A percentile compares a stretch with the other conserved stretches of the same genome.
These are phyloP conservation scores for Citeromyces matritensis DNA, from an alignment of 805 yeast species.

Conservation along the genomic window DNA sequence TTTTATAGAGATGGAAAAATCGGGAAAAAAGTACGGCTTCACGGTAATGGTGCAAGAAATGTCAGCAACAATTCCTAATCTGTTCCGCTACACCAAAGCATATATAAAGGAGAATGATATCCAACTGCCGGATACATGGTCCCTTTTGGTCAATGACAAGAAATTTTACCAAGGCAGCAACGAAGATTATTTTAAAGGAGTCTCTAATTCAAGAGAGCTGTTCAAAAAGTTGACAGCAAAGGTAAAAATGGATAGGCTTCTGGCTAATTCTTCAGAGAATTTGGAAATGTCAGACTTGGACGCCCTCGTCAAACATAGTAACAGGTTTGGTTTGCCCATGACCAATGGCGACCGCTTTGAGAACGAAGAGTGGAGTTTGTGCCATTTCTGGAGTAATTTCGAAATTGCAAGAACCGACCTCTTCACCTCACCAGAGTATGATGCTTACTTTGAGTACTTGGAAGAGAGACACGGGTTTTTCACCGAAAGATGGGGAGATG, in stretches of 20 bases:
- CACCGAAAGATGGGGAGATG: conserved; percentile 95
- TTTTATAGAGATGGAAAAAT: conserved; percentile 59
- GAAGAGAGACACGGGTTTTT: conserved; percentile 75
- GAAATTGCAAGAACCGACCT: conserved; percentile 79
- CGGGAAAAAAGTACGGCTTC: conserved; percentile 70
- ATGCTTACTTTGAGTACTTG: conserved; percentile 48
- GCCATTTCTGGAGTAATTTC: conserved; percentile 90
- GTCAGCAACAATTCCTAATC: conserved; percentile 66
- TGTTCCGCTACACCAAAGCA: conserved; percentile 58
- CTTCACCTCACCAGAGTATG: conserved; percentile 51
- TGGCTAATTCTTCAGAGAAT: not conserved
- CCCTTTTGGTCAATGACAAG: conserved; percentile 34
- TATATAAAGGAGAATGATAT: conserved; percentile 36
- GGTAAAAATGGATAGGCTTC: conserved; percentile 9
- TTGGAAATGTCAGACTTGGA: conserved; percentile 17
- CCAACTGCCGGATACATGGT: conserved; percentile 53
- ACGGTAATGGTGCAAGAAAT: conserved; percentile 69
- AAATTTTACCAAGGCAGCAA: conserved; percentile 18
- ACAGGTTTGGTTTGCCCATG: conserved; percentile 13
- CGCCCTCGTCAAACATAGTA: conserved; percentile 21
- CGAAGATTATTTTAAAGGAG: conserved; percentile 12
- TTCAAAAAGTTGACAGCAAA: conserved; percentile 10
- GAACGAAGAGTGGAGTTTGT: conserved; percentile 55
- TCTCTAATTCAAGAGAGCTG: conserved; percentile 10
- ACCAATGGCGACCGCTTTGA: conserved; percentile 41